These are phyloP conservation scores for Pholiota adiposa DNA, from an alignment of 1,284 basidiomycete species.

Conservation along the genomic window DNA sequence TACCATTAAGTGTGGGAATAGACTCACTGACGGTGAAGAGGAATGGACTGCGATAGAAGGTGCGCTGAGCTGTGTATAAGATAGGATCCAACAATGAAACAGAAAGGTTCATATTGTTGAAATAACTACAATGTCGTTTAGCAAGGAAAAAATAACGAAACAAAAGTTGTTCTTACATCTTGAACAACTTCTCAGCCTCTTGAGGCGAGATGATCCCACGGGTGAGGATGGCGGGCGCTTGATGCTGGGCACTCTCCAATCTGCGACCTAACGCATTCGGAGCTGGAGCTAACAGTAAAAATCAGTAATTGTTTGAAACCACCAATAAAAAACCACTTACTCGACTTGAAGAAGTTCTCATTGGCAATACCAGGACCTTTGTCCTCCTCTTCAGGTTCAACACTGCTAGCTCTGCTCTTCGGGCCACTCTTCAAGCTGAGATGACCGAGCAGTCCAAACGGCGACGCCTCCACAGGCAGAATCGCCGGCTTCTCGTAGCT, in stretches of 20 bases:
- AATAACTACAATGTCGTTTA: conserved; percentile 54
- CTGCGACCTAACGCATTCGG: conserved; percentile 28
- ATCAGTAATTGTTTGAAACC: conserved; percentile 4
- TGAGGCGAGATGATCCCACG: conserved; percentile 68
- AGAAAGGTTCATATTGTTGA: conserved; percentile 76
- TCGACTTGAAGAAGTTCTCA: conserved; percentile 64
- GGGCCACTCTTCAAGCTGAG: conserved; percentile 52
- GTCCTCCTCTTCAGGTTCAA: conserved; percentile 48
- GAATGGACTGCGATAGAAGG: conserved; percentile 77
- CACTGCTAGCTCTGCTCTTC: conserved; percentile 45
- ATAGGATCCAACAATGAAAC: conserved; percentile 72
- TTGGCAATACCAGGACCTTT: conserved; percentile 64
- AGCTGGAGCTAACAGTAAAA: conserved; percentile 42
- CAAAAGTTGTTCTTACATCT: conserved; percentile 66
- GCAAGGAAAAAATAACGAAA: neutral
- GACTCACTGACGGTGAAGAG: conserved; percentile 82
- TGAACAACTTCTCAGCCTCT: conserved; percentile 80
- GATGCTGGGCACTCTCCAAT: conserved; percentile 40
- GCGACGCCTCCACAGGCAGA: conserved; percentile 62
- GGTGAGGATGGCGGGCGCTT: conserved; percentile 71
- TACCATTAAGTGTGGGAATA: conserved; percentile 1
- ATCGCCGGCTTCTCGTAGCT: conserved; percentile 48
- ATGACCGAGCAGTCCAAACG: conserved; percentile 72
- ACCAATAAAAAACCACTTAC: conserved; percentile 41
- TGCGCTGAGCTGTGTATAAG: conserved; percentile 76